Evolutionary conservation across 139 green algal species (phyloP), one percentile per base, ranked within the genome.

Genomic region (Coelastrella sp.): DNA sequence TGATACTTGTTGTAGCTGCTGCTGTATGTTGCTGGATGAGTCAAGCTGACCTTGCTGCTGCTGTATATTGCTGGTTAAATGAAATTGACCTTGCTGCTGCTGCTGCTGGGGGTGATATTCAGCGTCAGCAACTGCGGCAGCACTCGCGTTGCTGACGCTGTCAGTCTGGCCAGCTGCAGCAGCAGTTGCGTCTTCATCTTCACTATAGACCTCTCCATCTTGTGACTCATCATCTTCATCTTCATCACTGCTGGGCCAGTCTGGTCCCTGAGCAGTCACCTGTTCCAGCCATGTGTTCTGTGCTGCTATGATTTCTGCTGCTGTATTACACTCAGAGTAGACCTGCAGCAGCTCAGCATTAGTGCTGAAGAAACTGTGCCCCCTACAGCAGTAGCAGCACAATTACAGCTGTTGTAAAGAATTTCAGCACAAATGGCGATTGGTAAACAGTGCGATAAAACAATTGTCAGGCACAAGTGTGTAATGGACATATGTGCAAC

Each of bases 301-400:
- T 25, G 95, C 94, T 15, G 84, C 90, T 49, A 99, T 97, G 17
- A 99, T 95, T 12, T 98, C 96, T 8, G 74, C 91, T 0, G 95
- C 95, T 4, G 95, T 97, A 11, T 76, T 72, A 89, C 97, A 99
- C 8, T 75, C 88, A 7, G 95, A 93, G 84, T 99, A 99, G 0
- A 76, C 72, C 6, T 97, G 94, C 83, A 99, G 94, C 65, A 99
- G 91, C 27, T 97, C 95, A 49, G 90, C 90, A 92, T 99, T 99
- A 8, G 98, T 88, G 19, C 93, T 94, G 78, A 99, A 93, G 93
- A 99, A 99, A 81, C 92, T 94, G 93, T 99, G 97, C 25, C 97
- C 97, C 97, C 97, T 97, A 93, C 74, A 78, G 89, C 6, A 80
- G 7, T 57, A 91, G 14, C 8, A 83, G 78, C 57, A 87, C 4